Evolutionary conservation across 1,284 basidiomycete species (phyloP).

Genomic region (Ceratobasidium sp.): DNA sequence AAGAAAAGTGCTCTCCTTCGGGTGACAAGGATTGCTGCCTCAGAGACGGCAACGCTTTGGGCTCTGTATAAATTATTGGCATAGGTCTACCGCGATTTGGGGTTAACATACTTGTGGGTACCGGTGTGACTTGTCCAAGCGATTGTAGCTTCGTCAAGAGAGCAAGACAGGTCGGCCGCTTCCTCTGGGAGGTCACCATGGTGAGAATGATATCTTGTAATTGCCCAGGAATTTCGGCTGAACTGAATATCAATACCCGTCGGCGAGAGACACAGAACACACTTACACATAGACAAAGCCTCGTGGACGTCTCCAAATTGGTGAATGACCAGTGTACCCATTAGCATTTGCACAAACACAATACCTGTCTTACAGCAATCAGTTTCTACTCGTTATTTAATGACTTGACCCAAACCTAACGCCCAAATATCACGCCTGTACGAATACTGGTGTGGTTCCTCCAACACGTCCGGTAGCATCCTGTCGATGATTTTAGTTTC

Average conservation of each 20-base stretch:
- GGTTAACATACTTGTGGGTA: slow-evolving; percentile 32
- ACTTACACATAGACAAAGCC: slow-evolving; percentile 44
- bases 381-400: neutral
- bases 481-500: slow-evolving; percentile 57
- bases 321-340: slow-evolving; percentile 74
- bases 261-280: slow-evolving; percentile 52
- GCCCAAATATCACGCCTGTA: slow-evolving; percentile 78
- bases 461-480: slow-evolving; percentile 76
- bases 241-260: slow-evolving; percentile 50
- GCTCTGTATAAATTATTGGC: slow-evolving; percentile 9
- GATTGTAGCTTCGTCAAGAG: slow-evolving; percentile 32
- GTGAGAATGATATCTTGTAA: slow-evolving; percentile 43
- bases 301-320: slow-evolving; percentile 55
- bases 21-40: slow-evolving; percentile 35
- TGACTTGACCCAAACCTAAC: slow-evolving; percentile 54
- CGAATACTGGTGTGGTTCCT: slow-evolving; percentile 77
- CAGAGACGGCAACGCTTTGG: slow-evolving; percentile 11
- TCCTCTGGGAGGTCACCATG: slow-evolving; percentile 49
- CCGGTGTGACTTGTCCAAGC: slow-evolving; percentile 39
- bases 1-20: slow-evolving; percentile 29
- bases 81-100: neutral
- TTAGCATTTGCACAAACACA: slow-evolving; percentile 80
- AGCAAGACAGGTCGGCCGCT: slow-evolving; percentile 36
- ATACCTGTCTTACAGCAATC: slow-evolving; percentile 61
- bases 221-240: slow-evolving; percentile 46